Evolutionary conservation across 352 stramenopile genomes (phyloP).

Genomic region (Phytophthora megakarya): DNA sequence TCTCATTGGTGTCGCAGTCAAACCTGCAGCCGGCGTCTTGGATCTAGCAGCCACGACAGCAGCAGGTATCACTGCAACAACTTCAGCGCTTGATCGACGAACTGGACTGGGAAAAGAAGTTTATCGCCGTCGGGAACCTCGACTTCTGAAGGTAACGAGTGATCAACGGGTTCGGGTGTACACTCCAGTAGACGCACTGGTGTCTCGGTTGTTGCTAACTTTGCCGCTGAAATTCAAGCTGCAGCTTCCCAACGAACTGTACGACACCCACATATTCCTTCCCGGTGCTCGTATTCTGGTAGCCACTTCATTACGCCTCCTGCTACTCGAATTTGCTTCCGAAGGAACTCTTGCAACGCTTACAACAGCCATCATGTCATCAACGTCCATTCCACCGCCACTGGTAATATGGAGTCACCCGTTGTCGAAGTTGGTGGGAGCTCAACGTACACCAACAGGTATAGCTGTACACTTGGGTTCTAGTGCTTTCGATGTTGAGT

Average conservation of each 20-base stretch:
- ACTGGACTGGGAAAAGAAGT: slow-evolving; percentile 52
- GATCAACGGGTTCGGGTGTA: slow-evolving; percentile 84
- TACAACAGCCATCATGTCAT: slow-evolving; percentile 41
- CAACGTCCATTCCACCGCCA: slow-evolving; percentile 35
- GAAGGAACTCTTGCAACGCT: slow-evolving; percentile 37
- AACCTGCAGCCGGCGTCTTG: slow-evolving; percentile 85
- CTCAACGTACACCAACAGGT: slow-evolving; percentile 28
- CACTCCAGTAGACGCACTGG: slow-evolving; percentile 69
- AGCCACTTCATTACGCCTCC: slow-evolving; percentile 75
- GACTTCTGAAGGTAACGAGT: slow-evolving; percentile 69
- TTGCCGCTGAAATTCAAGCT: slow-evolving; percentile 53
- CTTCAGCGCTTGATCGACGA: slow-evolving; percentile 81
- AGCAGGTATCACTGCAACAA: slow-evolving; percentile 84
- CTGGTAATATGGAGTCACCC: slow-evolving; percentile 35
- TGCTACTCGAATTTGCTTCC: slow-evolving; percentile 41
- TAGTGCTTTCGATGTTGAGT: slow-evolving; percentile 22
- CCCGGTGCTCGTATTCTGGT: slow-evolving; percentile 67
- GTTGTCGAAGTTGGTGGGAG: slow-evolving; percentile 31
- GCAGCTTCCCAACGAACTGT: slow-evolving; percentile 74
- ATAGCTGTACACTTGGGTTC: slow-evolving; percentile 31
- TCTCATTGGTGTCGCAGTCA: slow-evolving; percentile 88
- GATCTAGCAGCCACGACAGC: slow-evolving; percentile 81
- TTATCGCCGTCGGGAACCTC: slow-evolving; percentile 54
- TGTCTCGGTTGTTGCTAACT: slow-evolving; percentile 63
- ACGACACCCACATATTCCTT: slow-evolving; percentile 78